Base-by-base conservation (phyloP, 177 flowering plant species). In the Vitis hybrid region DNA sequence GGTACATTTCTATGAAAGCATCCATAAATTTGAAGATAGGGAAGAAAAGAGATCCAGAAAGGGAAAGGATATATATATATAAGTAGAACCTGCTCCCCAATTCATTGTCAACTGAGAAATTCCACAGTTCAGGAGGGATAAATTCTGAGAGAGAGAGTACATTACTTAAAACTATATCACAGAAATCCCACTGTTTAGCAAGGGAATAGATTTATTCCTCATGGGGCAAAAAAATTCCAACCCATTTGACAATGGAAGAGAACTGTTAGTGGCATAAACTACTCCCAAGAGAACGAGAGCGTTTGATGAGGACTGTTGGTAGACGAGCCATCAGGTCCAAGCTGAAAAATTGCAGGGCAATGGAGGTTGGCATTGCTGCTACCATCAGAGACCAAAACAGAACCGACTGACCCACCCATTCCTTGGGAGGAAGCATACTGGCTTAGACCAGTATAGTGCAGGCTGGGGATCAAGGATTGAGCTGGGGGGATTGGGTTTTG, bases 271-370 rank as follows among this genome's bases (percentile, higher is more conserved):
- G 53, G 50, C 56, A 65, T 13, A 12, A 29, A 48, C 76, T 81
- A 84, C 71, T 75, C 82, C 87, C 87, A 82, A 12, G 78, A 70
- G 80, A 82, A 84, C 56, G 87, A 77, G 39, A 77, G 80, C 6
- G 82, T 83, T 31, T 78, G 84, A 26, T 80, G 85, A 65, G 84
- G 31, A 4, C 78, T 78, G 70, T 56, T 69, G 2, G 79, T 62
- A 61, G 90, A 68, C 26, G 85, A 81, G 12, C 68, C 81, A 33
- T 78, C 81, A 52, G 72, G 66, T 5, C 60, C 72, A 31, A 58
- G 61, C 33, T 75, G 83, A 59, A 84, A 80, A 66, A 75, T 66
- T 11, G 64, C 77, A n/a, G 74, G 85, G 64, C 62, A 75, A 71
- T 69, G 74, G 59, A 78, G 70, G 62, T 61, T 72, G 72, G 74